Evolutionary conservation across 441 rosid genomes (phyloP), one percentile per base, ranked within the genome.

Genomic region (Populus tomentosa): DNA sequence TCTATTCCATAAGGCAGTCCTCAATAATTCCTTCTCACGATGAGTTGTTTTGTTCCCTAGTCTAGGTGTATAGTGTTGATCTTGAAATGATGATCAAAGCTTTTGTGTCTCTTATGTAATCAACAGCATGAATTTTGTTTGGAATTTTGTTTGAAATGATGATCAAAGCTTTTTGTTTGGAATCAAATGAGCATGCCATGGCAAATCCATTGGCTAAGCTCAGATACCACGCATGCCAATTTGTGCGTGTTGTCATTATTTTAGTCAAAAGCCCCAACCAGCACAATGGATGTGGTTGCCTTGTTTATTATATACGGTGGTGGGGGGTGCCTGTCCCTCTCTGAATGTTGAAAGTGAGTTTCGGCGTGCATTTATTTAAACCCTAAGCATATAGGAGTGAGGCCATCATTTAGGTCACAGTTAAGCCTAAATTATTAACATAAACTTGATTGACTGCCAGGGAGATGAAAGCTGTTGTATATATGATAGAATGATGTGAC

Each of bases 301-400:
- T 16, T 62, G n/a, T 26, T 68, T 61, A 26, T 77, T 56, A 11
- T 32, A 11, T 68, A 59, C 73, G 63, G 73, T 64, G 67, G 53
- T 59, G 70, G 72, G 56, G 26, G 69, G 53, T 75, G 56, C 65
- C 68, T 72, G 26, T 20, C 70, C 67, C 69, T 56, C 61, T 33
- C 67, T 46, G 21, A 33, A 23, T 13, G 23, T 67, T 4, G 32
- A 18, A 62, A 59, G 23, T 35, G 13, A 38, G 36, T 20, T 21
- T 2, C 14, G 53, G 10, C 10, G 5, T 71, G 35, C 64, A n/a
- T 73, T 70, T 69, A 24, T 70, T n/a, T 10, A 28, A 38, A 3
- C 26, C 74, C 28, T 35, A 18, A n/a, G 8, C 13, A 5, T 20
- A 14, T 7, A 16, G 2, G 7, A 32, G n/a, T 4, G 36, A 30